Evolutionary conservation across 192 early-diverging fungal species (phyloP), one percentile per base, ranked within the genome.

Genomic region (Coemansia sp.): DNA sequence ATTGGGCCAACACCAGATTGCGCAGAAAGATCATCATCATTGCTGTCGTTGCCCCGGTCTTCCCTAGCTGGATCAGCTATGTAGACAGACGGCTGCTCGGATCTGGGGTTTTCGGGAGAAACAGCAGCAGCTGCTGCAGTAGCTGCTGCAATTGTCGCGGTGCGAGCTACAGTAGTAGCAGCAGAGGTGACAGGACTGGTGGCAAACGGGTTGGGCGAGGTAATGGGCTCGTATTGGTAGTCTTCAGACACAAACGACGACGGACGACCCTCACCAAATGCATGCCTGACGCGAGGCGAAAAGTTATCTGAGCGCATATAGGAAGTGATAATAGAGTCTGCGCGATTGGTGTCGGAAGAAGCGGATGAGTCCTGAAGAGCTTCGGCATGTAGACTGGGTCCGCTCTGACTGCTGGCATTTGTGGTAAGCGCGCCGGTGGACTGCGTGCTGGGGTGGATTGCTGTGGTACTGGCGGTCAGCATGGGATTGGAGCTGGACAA

Each of bases 181-280:
- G 23, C 59, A 33, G 23, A 25, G 31, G 39, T 39, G 24, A 24
- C 63, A 21, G 51, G 42, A 17, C 50, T 27, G 19, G 42, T 51
- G 32, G 69, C 52, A 33, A 63, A 71, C 14, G 69, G 69, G 19
- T 71, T 71, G 32, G 55, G 42, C 23, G 57, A n/a, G 50, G 36
- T 29, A 3, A 59, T 63, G 3, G 78, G 79, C 32, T 76, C 70
- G 52, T 82, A 82, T 64, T 82, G 74, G 36, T 82, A 76, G 23
- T 76, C 74, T 5, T 72, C 74, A 1, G 74, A 76, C 17, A 70
- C 74, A 62, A 76, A 73, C 22, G 78, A 81, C 9, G 73, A 71
- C 0, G 69, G 61, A 32, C 78, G 69, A 17, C 58, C 57, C 7
- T 66, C 57, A 5, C 52, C 50, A 57, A 81, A 63, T n/a, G 67